phyloP scores from a whole-genome alignment of 2,329 filamentous ascomycete species.

The Colletotrichum endophyticum region DNA sequence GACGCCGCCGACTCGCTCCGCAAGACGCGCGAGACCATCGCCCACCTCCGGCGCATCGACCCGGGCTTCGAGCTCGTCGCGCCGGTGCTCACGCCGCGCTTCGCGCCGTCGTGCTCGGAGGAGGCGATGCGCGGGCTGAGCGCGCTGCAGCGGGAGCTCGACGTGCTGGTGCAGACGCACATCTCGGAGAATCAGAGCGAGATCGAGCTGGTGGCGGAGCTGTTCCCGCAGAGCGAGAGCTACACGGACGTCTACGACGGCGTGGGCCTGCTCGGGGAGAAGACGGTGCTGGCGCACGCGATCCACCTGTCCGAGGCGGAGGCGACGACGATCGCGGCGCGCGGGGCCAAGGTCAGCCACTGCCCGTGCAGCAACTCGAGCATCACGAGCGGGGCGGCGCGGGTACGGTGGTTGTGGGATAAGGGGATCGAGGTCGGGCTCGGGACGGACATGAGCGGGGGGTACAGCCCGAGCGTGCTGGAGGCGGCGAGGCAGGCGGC shows the following conservation, averaged over 20 bases:
- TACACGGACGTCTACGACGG: conserved; percentile 85
- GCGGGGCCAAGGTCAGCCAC: conserved; percentile 75
- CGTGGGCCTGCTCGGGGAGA: conserved; percentile 69
- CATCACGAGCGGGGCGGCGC: conserved; percentile 79
- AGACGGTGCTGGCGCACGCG: conserved; percentile 85
- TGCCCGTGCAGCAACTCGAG: conserved; percentile 88
- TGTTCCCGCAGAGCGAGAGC: conserved; percentile 68
- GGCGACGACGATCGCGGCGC: conserved; percentile 63
- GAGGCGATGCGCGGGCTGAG: conserved; percentile 70
- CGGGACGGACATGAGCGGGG: conserved; percentile 90
- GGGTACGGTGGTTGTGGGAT: conserved; percentile 76
- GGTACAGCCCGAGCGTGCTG: conserved; percentile 81
- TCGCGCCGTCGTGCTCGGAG: conserved; percentile 66
- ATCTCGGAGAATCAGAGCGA: conserved; percentile 84
- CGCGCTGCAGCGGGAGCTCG: conserved; percentile 63
- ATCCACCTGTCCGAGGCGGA: conserved; percentile 77
- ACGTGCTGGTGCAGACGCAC: conserved; percentile 84
- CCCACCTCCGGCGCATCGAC: conserved; percentile 72
- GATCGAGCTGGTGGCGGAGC: conserved; percentile 68
- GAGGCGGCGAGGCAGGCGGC: conserved; percentile 83
- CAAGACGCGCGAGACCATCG: conserved; percentile 64
- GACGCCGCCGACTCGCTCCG: conserved; percentile 61
- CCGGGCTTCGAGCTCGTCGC: conserved; percentile 67
- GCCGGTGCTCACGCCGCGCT: conserved; percentile 80
- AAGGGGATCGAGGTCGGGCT: conserved; percentile 80